Percentiles rank a stretch among this genome's conserved stretches.
Evolutionary conservation across 2,329 filamentous ascomycete species (phyloP).

Genomic region (Blumeria hordei): DNA sequence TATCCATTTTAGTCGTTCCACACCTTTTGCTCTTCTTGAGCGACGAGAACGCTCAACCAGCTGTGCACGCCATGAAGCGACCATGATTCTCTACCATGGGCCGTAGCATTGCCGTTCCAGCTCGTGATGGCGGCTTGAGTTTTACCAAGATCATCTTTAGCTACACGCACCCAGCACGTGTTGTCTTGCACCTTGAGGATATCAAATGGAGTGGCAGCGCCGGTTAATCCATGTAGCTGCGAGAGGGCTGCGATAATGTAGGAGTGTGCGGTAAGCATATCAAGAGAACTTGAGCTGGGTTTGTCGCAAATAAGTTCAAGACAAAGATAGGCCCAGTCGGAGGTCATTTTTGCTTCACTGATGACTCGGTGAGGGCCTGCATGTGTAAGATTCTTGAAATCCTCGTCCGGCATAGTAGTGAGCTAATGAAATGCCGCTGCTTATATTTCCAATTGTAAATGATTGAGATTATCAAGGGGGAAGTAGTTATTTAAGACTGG

Average conservation of each 20-base stretch:
- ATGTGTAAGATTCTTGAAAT: no score
- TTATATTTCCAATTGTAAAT: no score
- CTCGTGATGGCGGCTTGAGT: conserved; percentile 42
- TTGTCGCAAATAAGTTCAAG: conserved; percentile 20
- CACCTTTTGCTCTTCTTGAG: conserved; percentile 12
- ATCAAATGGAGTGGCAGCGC: conserved; percentile 42
- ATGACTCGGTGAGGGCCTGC: no score
- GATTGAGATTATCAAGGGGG: no score
- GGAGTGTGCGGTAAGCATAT: conserved; percentile 35
- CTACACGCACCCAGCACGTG: conserved; percentile 40
- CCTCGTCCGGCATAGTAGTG: no score
- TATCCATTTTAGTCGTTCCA: background rate
- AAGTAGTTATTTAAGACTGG: no score
- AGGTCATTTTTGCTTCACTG: no score
- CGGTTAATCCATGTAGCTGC: conserved; percentile 46
- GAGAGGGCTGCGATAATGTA: conserved; percentile 38
- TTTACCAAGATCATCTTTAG: conserved; percentile 30
- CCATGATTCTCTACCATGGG: conserved; percentile 18
- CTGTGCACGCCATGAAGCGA: conserved; percentile 32
- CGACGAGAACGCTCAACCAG: conserved; percentile 36
- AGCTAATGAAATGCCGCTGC: no score
- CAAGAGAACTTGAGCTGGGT: conserved; percentile 19
- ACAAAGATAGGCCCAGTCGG: conserved; percentile 24
- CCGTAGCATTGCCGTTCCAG: conserved; percentile 26
- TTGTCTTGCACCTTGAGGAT: conserved; percentile 34